Base-by-base conservation (phyloP, 306 rosid species). In the Ochetophila trinervis region DNA sequence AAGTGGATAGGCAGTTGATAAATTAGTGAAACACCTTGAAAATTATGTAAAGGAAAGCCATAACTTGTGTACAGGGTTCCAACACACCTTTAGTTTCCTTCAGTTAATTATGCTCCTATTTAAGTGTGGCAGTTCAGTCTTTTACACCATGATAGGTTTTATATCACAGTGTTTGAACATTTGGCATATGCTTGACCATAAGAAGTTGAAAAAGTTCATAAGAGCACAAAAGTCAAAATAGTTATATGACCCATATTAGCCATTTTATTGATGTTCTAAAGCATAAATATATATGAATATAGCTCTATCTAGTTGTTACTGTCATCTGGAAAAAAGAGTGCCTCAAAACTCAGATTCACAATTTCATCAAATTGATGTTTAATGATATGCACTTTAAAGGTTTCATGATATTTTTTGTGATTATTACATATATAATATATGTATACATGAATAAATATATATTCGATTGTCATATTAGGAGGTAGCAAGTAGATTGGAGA, bases 401-500 rank as follows among this genome's bases (percentile, higher is more conserved):
- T 54, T 56, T 55, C 13, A 53, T 27, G 32, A 42, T 23, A 21
- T 18, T 2, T 50, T 66, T 57, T 66, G 36, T 54, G 68, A 55
- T 54, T 59, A 9, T 30, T 63, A 36, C 53, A 19, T n/a, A 48
- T 48, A 22, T 5, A 5, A 48, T 48, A 22, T 5, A 5, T 4
- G 5, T 47, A 18, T 1, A 27, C 4, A 34, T 45, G 11, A 36
- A 44, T 60, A 2, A 32, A 16, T 16, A 0, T 42, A 8, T 22
- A 36, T 50, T 70, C 6, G 6, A 3, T 49, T 1, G 56, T 14
- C 48, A 64, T 74, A 24, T 21, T 71, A 92, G 98, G 96, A 87
- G 58, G 98, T 87, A 45, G 96, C 98, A 15, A 69, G 80, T 36
- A 86, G 52, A 57, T 49, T 87, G 80, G 88, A 79, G 50, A 48